Evolutionary conservation across 2,329 filamentous ascomycete genomes (phyloP), one percentile per base, ranked within the genome.

Genomic region (Pezicula neosporulosa): DNA sequence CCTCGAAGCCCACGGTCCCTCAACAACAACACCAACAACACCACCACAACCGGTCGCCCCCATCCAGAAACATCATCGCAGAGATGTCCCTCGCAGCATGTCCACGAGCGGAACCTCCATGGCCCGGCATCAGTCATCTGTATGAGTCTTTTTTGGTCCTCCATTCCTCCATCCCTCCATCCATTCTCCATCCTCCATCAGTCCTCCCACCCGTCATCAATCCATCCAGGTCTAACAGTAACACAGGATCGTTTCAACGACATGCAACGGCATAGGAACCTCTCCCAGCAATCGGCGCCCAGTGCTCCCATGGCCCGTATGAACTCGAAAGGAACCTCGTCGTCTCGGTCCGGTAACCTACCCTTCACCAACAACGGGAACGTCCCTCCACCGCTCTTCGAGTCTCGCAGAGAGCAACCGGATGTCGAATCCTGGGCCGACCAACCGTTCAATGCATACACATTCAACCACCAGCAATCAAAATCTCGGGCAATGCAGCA

Each of bases 211-310:
- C 28, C 28, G 10, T 30, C 28, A 30, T 30, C 28, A 30, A 30
- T 30, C 28, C 28, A 30, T 7, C 28, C 28, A 30, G 28, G 28
- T 30, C 28, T 30, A 30, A 30, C 28, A 30, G 28, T 55, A 21
- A 49, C 48, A 54, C 57, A 66, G 63, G 62, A 63, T 41, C 58
- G 60, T 41, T 58, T 51, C 9, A 58, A 60, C 45, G 46, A 53
- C n/a, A 44, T 30, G 10, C 53, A 49, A 37, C 54, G 54, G 37
- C 47, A 49, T 42, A 51, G 63, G 51, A 55, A 59, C 15, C 54
- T 62, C 12, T 66, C 64, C 6, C 62, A 65, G 51, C 60, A 54
- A 28, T 63, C 64, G 4, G 59, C 61, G 47, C 55, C 61, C 15
- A 24, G 42, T 44, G 42, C 27, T 18, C 48, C 56, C 2, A 66